Evolutionary conservation across 2,329 filamentous ascomycete species (phyloP).

Genomic region (Botryotinia globosa): DNA sequence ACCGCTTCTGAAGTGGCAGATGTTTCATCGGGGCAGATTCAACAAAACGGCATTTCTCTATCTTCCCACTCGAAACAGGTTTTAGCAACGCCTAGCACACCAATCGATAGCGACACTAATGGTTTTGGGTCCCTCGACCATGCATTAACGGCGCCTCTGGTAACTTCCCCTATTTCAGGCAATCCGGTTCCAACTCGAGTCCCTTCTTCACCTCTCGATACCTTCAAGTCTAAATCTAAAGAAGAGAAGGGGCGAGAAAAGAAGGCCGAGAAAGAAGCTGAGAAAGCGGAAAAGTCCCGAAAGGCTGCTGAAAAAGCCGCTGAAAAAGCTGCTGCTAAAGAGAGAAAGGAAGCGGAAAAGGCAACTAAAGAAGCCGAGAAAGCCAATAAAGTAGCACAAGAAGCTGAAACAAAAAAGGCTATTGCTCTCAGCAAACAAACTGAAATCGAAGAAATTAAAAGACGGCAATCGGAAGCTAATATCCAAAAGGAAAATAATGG

Average conservation of each 20-base stretch:
- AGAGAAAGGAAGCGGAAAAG: conserved; percentile 17
- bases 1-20: conserved; percentile 56
- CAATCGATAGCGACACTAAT: conserved; percentile 48
- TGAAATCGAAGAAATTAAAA: neutral
- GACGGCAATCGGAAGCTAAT: conserved; percentile 7
- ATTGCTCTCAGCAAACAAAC: conserved; percentile 16
- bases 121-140: conserved; percentile 61
- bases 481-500: conserved; percentile 17
- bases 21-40: conserved; percentile 49
- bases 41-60: conserved; percentile 43
- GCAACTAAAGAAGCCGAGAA: conserved; percentile 13
- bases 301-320: conserved; percentile 40
- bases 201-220: conserved; percentile 35
- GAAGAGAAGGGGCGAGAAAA: conserved; percentile 65
- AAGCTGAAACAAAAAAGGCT: conserved; percentile 13
- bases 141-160: conserved; percentile 59
- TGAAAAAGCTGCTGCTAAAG: conserved; percentile 41
- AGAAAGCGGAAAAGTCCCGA: conserved; percentile 47
- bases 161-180: conserved; percentile 22
- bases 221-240: conserved; percentile 45
- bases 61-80: conserved; percentile 48
- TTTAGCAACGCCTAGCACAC: conserved; percentile 48
- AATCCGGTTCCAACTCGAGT: conserved; percentile 39
- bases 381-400: conserved; percentile 10
- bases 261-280: conserved; percentile 60